Conservation (phyloP, 192 early-diverging fungal species). For the Backusella westeae region DNA sequence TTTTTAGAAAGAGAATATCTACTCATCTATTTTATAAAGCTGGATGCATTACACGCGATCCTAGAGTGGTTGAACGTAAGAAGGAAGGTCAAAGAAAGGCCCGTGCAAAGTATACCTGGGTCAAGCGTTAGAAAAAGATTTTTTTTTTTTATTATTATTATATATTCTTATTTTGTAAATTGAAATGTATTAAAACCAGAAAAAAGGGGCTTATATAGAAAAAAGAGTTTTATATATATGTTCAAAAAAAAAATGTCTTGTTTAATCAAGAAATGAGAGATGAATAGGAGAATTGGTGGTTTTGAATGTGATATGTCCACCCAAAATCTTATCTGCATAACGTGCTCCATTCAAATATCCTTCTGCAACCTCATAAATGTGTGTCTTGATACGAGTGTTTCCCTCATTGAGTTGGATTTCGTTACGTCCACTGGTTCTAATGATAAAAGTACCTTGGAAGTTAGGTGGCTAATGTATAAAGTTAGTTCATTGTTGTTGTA, state of each 20-base stretch:
- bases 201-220: background rate
- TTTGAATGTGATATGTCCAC: background rate
- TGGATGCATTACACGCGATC: conserved; percentile 60
- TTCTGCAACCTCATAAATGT: background rate
- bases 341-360: background rate
- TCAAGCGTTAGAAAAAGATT: conserved; percentile 7
- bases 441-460: background rate
- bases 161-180: background rate
- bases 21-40: conserved; percentile 23
- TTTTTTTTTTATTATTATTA: background rate
- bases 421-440: background rate
- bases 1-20: too few species aligned
- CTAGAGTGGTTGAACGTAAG: conserved; percentile 89
- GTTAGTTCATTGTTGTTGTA: background rate
- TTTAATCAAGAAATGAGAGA: background rate
- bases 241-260: background rate
- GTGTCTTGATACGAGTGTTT: background rate
- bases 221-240: background rate
- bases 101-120: conserved; percentile 88
- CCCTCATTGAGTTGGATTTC: background rate
- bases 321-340: background rate
- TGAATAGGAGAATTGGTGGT: background rate
- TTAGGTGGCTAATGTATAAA: background rate
- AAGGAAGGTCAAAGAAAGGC: conserved; percentile 95
- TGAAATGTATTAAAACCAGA: background rate